Base-by-base conservation (phyloP, 176 grass and related monocot species). In the Oryza officinalis region DNA sequence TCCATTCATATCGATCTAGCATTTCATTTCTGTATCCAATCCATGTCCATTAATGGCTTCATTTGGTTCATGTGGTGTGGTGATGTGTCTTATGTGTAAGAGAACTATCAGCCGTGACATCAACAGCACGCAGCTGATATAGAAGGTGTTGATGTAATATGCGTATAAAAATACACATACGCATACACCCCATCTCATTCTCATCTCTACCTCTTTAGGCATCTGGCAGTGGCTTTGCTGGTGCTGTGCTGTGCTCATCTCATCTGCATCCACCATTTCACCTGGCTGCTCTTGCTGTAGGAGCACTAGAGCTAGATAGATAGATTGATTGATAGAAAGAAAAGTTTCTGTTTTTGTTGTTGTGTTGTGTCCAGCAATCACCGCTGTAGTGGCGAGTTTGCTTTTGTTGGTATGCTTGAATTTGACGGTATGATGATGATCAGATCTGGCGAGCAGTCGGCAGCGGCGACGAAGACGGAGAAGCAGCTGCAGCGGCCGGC, bases 381-480 rank as follows among this genome's bases (percentile, higher is more conserved):
- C 52, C 20, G 57, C 10, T 25, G n/a, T 13, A 37, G 46, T 70
- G 2, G 14, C 5, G 1, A 33, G 4, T 5, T 44, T 45, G 8
- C 6, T 26, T 32, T 13, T 45, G 63, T 4, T 75, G 78, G 6
- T 38, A 35, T 38, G 37, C 8, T 31, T n/a, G 27, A 50, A 49
- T 10, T 35, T 69, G 31, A 60, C 14, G 28, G 32, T 31, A 41
- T 71, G 59, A 22, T 86, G 85, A 86, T 90, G 85, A 80, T 88
- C 92, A 97, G 92, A 93, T 78, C 10, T 46, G 81, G 74, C 28
- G 71, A 46, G 65, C 20, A 67, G 41, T 38, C 54, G 86, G 13
- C 76, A 13, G 11, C 76, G 20, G 6, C 44, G 68, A 1, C 78
- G 17, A 76, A 10, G 61, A 7, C 20, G 14, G 67, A 18, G 26